Evolutionary conservation across 805 yeast species (phyloP), one percentile per base, ranked within the genome.

Genomic region (Saccharomycopsis sp.): DNA sequence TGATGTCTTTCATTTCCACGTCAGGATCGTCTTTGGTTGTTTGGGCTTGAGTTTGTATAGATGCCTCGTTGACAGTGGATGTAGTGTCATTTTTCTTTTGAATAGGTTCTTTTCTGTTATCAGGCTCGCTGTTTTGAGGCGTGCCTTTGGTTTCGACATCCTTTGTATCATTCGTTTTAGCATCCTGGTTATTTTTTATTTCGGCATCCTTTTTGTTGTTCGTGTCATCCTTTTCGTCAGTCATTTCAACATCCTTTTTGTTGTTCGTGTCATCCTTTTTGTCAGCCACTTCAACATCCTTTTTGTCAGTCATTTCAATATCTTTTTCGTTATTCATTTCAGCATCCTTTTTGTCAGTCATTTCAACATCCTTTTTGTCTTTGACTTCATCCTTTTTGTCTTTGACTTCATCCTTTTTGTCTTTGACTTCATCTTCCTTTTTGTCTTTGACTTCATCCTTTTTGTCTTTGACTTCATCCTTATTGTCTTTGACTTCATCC

Each of bases 191-290:
- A 66, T 66, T 55, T 63, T 67, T 20, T 16, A 24, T 44, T 18
- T 23, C 52, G 24, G 24, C 18, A 50, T 53, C 24, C 40, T 21
- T 20, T 51, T 16, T 56, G 52, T 57, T 51, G n/a, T 47, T 52
- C 37, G 65, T 54, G 65, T 68, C 46, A 58, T 63, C 51, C 63
- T 63, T 51, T 58, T 61, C 59, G 52, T 63, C 64, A 58, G 66
- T 65, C 53, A 64, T 68, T 51, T 67, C 61, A 51, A 51, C 7
- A 16, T 56, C 62, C 55, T 65, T 71, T 50, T 66, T 72, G 66
- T 70, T 72, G 59, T 67, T 63, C 47, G 51, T 34, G 51, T 71
- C 74, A 58, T 74, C 76, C 47, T 74, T 75, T 41, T 68, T 57
- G n/a, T 40, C 59, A 3, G 52, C n/a, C 9, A n/a, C n/a, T n/a